Evolutionary conservation across 2,329 filamentous ascomycete species (phyloP).

Genomic region (Cladobotryum protrusum): DNA sequence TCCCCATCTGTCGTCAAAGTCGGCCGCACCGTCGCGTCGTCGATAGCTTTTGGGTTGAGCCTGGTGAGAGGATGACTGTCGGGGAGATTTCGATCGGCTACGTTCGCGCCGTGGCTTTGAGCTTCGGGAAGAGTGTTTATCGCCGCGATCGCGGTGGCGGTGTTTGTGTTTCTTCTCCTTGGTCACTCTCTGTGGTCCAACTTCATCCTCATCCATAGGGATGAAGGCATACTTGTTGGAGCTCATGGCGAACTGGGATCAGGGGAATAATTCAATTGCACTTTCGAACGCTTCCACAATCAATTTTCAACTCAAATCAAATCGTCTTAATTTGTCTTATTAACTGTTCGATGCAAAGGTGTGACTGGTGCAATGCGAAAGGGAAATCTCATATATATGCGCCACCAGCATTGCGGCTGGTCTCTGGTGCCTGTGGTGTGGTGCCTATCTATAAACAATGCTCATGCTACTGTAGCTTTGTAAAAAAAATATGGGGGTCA

Average conservation of each 20-base stretch:
- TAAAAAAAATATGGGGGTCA: not conserved
- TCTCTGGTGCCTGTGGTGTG: not conserved
- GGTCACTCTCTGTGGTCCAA: slow-evolving; percentile 48
- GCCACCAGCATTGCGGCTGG: too few relatives aligned
- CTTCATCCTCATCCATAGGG: slow-evolving; percentile 59
- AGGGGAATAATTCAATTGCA: not conserved
- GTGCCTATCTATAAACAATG: not conserved
- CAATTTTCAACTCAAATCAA: not conserved
- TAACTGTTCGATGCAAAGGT: not conserved
- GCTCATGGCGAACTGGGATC: slow-evolving; percentile 31
- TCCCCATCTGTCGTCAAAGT: slow-evolving; percentile 75
- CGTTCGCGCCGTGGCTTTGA: slow-evolving; percentile 24
- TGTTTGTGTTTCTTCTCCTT: slow-evolving; percentile 42
- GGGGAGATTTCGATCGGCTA: slow-evolving; percentile 30
- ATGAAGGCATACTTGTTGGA: slow-evolving; percentile 61
- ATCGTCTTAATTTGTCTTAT: not conserved
- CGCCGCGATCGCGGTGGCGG: slow-evolving; percentile 31
- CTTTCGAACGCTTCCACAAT: not conserved
- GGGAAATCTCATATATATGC: too few relatives aligned
- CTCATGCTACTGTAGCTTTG: not conserved
- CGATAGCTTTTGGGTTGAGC: slow-evolving; percentile 37
- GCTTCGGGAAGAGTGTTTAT: slow-evolving; percentile 22
- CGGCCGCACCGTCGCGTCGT: slow-evolving; percentile 35
- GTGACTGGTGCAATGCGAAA: not conserved
- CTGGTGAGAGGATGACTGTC: slow-evolving; percentile 17